Evolutionary conservation across 257 asterid genomes (phyloP), one percentile per base, ranked within the genome.

Genomic region (Jacaranda copaia): DNA sequence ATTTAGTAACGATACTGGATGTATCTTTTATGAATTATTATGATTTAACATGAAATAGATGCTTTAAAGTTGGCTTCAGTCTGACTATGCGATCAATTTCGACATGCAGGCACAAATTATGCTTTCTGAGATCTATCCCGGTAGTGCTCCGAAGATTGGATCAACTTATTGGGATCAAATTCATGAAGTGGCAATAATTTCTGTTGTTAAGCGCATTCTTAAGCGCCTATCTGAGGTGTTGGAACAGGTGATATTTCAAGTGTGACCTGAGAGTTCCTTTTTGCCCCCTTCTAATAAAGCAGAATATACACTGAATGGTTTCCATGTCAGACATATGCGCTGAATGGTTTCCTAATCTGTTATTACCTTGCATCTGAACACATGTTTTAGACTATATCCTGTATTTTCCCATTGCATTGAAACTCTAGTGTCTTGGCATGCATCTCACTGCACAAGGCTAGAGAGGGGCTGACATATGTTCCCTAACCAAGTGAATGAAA

Each of bases 121-220:
- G 92, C 94, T 95, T 77, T 93, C 97, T 64, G 97, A 95, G 88
- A 95, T 95, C 80, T 91, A 90, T 85, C 98, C 98, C 77, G 99
- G 99, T 45, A 88, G 82, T 84, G 84, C 93, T 84, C 91, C 98
- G 32, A 93, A 89, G 93, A 77, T 68, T 71, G 99, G 98, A 66
- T 81, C 97, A 74, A 88, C 90, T 77, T 93, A 95, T 74, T 95
- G 99, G 99, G 97, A 95, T 88, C 99, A 95, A 87, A 86, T 95
- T 83, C 89, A 74, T 64, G 99, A 95, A 82, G 87, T 90, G 86
- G 90, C 96, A 45, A 80, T 93, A 61, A 91, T 93, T 67, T 87
- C 98, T 83, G 88, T 90, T 20, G 89, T 88, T 18, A 93, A 89
- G 81, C 97, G 96, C 15, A 87, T 93, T 70, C 97, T 95, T 60